Conservation (phyloP, 73 alveolate genomes). For the Stentor coeruleus region DNA sequence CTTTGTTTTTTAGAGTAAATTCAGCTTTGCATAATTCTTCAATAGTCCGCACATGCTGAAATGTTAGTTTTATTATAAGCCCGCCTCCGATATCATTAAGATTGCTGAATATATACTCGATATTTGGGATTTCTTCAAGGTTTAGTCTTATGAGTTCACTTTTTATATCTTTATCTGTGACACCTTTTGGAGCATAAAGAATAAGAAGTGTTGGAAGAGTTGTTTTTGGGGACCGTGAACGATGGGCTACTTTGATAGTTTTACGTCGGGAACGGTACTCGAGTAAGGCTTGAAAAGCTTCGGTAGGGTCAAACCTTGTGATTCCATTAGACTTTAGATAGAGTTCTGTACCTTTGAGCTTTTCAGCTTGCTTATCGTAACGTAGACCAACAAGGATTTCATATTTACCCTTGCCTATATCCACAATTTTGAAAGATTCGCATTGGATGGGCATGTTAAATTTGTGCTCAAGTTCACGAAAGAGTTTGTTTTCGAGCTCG, state of each 20-base stretch:
- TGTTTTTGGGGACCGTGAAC: neutral
- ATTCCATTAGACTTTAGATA: neutral
- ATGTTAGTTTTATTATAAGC: neutral
- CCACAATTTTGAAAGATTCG: neutral
- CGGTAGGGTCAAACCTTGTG: neutral
- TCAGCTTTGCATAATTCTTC: neutral
- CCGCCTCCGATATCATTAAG: conserved; percentile 8
- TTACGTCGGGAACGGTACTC: neutral
- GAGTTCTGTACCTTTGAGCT: neutral
- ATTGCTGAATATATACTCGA: neutral
- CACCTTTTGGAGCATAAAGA: neutral
- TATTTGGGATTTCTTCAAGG: neutral
- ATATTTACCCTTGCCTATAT: neutral
- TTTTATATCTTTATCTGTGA: neutral
- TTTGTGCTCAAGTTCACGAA: neutral
- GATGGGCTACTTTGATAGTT: neutral
- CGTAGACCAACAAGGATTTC: neutral
- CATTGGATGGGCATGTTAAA: neutral
- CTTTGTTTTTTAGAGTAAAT: too few species aligned
- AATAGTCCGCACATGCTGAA: neutral
- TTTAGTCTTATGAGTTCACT: neutral
- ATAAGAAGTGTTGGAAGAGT: neutral
- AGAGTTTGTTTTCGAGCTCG: neutral
- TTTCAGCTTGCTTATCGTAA: neutral
- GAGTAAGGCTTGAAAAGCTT: neutral